Conservation (phyloP, 2,329 filamentous ascomycete species). For the Aureobasidium lini region DNA sequence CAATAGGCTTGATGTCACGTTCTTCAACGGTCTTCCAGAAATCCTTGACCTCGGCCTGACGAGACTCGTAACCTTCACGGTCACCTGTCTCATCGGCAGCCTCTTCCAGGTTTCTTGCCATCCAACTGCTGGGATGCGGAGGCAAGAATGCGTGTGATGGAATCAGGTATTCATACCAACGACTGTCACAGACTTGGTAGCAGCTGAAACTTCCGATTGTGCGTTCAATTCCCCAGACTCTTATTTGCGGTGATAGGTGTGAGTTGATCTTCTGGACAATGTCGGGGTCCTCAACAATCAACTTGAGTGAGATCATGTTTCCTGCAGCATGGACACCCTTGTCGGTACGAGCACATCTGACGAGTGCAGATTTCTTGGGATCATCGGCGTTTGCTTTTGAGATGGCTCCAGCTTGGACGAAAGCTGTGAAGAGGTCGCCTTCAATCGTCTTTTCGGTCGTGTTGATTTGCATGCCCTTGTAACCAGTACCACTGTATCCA, state of each 20-base stretch:
- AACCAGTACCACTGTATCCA: constrained; percentile 92
- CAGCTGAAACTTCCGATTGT: constrained; percentile 89
- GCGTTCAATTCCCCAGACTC: constrained; percentile 87
- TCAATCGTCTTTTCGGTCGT: constrained; percentile 76
- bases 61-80: constrained; percentile 57
- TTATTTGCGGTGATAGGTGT: constrained; percentile 76
- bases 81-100: constrained; percentile 66
- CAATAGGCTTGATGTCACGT: constrained; percentile 64
- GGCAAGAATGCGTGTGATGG: constrained; percentile 89
- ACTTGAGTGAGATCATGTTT: constrained; percentile 88
- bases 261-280: constrained; percentile 88
- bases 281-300: constrained; percentile 87
- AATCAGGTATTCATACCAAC: constrained; percentile 96
- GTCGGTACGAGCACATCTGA: constrained; percentile 90
- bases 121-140: constrained; percentile 78
- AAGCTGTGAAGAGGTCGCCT: constrained; percentile 86
- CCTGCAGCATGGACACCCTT: constrained; percentile 96
- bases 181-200: constrained; percentile 89
- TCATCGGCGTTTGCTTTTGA: constrained; percentile 96
- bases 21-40: constrained; percentile 84
- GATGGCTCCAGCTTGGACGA: constrained; percentile 85
- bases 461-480: constrained; percentile 88
- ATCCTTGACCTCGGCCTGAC: constrained; percentile 67
- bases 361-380: constrained; percentile 89
- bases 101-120: constrained; percentile 77